These are phyloP conservation scores for Erodium texanum DNA, from an alignment of 441 rosid species.

Conservation along the genomic window DNA sequence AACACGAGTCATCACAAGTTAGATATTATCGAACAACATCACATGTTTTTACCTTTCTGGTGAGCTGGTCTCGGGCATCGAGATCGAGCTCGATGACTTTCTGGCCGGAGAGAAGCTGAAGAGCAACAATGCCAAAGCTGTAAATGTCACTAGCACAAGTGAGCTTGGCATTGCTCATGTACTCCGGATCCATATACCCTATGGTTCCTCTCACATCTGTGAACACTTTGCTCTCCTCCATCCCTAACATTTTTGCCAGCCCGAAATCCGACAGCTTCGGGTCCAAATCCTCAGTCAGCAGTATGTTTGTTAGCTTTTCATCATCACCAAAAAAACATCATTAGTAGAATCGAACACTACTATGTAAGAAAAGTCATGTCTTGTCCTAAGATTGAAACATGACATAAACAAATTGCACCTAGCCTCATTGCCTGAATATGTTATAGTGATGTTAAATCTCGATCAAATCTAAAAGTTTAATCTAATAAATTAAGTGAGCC, in stretches of 20 bases:
- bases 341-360: background rate
- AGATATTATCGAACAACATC: no score
- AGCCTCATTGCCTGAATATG: no score
- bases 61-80: slow-evolving; percentile 56
- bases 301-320: slow-evolving; percentile 61
- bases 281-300: slow-evolving; percentile 44
- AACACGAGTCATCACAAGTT: no score
- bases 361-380: no score
- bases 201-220: slow-evolving; percentile 66
- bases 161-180: slow-evolving; percentile 56
- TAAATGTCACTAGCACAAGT: slow-evolving; percentile 61
- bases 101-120: slow-evolving; percentile 55
- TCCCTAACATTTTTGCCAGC: slow-evolving; percentile 50
- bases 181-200: slow-evolving; percentile 70
- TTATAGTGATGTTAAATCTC: no score
- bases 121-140: slow-evolving; percentile 53
- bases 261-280: slow-evolving; percentile 67
- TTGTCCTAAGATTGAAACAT: no score
- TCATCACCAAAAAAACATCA: slow-evolving; percentile 7
- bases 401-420: no score
- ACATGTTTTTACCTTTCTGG: slow-evolving; percentile 38
- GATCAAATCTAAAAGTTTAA: no score
- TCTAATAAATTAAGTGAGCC: no score
- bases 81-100: slow-evolving; percentile 54
- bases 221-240: slow-evolving; percentile 62